Evolutionary conservation across 768 basidiomycete species (phyloP), one percentile per base, ranked within the genome.

Genomic region (Amanita molliuscula): DNA sequence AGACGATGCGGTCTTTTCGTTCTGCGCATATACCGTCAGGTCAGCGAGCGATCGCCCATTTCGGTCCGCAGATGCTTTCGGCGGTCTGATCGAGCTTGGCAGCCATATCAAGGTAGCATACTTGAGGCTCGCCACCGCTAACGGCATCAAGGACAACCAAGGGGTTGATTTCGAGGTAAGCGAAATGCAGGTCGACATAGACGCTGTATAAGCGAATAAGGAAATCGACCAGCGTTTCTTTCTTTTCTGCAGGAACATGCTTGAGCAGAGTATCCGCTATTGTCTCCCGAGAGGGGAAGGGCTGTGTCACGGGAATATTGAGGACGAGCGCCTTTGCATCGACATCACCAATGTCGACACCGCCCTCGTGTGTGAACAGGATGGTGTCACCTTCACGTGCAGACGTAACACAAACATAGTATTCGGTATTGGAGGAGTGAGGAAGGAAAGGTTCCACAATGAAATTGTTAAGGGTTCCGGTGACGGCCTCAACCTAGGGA

Each of bases 61-160:
- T 99, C 60, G 91, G 91, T 18, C 96, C 95, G 61, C 91, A 95
- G 62, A 98, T 88, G 63, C 83, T 93, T 70, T 99, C 95, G 38
- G 96, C 96, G 6, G 96, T 98, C 72, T 98, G 96, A 65, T 99
- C 96, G 56, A 99, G 86, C 75, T 98, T 99, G 60, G 95, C 96
- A 36, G 96, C 96, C 95, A 99, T 98, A 67, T 99, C 95, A 55
- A 99, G 84, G 73, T 93, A 97, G 70, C 87, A 85, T 60, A 98
- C 91, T 55, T 79, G 80, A 36, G 85, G 82, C 55, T 82, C 71
- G 53, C 78, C 80, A 16, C 73, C 74, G 28, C 68, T 71, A 55
- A 78, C 82, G 51, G 77, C 82, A 64, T 96, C 93, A 60, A 97
- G 82, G 63, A 90, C 88, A 62, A 98, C 84, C 49, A 99, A 81